Base-by-base conservation (phyloP, 495 filamentous ascomycete genomes). In the Penicillium silybi region DNA sequence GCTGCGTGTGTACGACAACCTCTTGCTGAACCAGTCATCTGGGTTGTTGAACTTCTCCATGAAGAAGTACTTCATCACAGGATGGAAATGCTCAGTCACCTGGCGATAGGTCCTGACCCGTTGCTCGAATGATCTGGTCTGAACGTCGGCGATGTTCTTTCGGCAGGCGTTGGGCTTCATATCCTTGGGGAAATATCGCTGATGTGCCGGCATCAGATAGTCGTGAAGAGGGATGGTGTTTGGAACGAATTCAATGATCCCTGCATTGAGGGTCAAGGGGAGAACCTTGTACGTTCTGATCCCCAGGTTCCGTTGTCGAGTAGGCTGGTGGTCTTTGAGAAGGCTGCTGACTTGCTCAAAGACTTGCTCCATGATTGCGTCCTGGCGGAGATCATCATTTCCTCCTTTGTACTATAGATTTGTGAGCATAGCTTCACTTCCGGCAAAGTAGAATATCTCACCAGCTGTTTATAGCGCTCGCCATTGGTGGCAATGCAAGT, bases 351-450 rank as follows among this genome's bases (percentile, higher is more conserved):
- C 93, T 79, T 96, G 89, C 43, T 89, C 89, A 70, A 97, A 99
- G 26, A 99, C 93, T 71, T 99, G 93, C 66, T 97, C 95, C 95
- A 99, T 99, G 72, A 99, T 99, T 16, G 93, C 90, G 62, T 99
- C 93, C 72, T 99, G 93, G n/a, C 93, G 87, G 11, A 99, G 79
- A 61, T 98, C 93, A 66, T 97, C 92, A 55, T 89, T 91, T 23
- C 92, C 90, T 59, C 88, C 87, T 72, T 99, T 99, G 63, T 93
- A 85, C 84, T 87, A 61, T 50, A 35, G 8, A 17, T 17, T 38
- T 20, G 20, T 54, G 32, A 54, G 51, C 32, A 19, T 9, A 37
- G 1, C n/a, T 8, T 10, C 4, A 23, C 15, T 20, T 10, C 2
- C 34, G 17, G 1, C 4, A 17, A 18, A 13, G 18, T 23, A 16